Evolutionary conservation across 2,329 filamentous ascomycete species (phyloP).

Genomic region (Davidsoniella virescens): DNA sequence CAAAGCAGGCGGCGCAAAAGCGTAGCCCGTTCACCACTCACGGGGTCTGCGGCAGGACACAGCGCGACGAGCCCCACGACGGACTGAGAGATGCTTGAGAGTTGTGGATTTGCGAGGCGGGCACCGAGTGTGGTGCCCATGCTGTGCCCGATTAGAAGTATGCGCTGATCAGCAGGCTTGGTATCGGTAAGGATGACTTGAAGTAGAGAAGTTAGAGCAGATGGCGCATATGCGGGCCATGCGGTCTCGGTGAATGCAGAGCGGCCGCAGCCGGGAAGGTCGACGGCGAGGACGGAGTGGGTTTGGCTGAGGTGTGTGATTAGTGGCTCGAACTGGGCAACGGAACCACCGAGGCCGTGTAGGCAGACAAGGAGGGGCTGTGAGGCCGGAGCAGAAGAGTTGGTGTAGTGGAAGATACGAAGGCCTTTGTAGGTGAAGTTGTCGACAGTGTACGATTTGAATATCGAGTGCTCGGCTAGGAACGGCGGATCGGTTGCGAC

Average conservation of each 20-base stretch:
- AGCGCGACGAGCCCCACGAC: conserved; percentile 46
- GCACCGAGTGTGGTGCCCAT: conserved; percentile 73
- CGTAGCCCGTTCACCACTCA: conserved; percentile 27
- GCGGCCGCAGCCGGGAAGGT: conserved; percentile 76
- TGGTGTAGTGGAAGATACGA: conserved; percentile 75
- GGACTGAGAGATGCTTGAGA: conserved; percentile 37
- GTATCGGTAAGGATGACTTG: conserved; percentile 58
- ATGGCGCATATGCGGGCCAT: conserved; percentile 66
- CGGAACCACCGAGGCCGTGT: conserved; percentile 83
- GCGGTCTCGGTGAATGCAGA: conserved; percentile 55
- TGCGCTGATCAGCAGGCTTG: conserved; percentile 52
- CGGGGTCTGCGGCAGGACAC: conserved; percentile 57
- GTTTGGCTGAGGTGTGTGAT: conserved; percentile 68
- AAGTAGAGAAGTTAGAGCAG: conserved; percentile 60
- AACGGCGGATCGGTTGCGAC: conserved; percentile 57
- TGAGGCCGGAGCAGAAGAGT: conserved; percentile 54
- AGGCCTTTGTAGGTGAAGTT: conserved; percentile 56
- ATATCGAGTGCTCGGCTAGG: conserved; percentile 57
- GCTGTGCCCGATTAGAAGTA: conserved; percentile 76
- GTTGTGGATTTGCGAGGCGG: conserved; percentile 38
- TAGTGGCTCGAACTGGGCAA: conserved; percentile 72
- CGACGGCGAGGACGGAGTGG: conserved; percentile 72
- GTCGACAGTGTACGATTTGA: conserved; percentile 56
- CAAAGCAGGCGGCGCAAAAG: conserved; percentile 42
- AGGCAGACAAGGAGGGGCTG: conserved; percentile 80